Base-by-base conservation (phyloP, 2,329 filamentous ascomycete species). In the Cladophialophora carrionii region DNA sequence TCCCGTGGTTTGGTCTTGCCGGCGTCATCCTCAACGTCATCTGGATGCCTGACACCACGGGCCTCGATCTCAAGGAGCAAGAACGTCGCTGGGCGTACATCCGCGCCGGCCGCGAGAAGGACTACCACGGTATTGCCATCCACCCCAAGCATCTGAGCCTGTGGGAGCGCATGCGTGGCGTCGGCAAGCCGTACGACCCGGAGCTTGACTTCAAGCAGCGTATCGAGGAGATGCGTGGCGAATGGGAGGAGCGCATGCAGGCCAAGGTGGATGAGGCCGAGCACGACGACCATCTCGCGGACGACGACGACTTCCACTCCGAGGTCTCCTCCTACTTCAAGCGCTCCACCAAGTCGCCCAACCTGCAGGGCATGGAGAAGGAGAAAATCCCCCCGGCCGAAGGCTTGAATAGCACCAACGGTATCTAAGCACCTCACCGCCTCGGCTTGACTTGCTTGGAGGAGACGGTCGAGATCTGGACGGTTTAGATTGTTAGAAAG, bases 31-130 rank as follows among this genome's bases (percentile, higher is more conserved):
- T 97, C 65, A 97, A 93, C 51, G 88, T 81, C 71, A 71, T 96
- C 73, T 98, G 92, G 84, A 88, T 98, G 34, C 94, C 94, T n/a
- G 94, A 98, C 76, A 98, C 94, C 73, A 71, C 66, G 24, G 94
- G 94, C 63, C 89, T 98, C 46, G 94, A 98, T 76, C 87, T 98
- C 68, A 96, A 96, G 84, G 94, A 98, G 79, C 93, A 97, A 80
- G 94, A 98, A 80, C 90, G 94, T 70, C 88, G 94, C 74, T 98
- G 94, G 93, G 80, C 84, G 63, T 97, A 89, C 79, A 91, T 98
- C 76, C 89, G 91, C 65, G 82, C 86, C 2, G 92, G 92, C 67
- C 87, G 87, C 66, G 88, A 88, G 71, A 68, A 87, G 32, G 91
- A 97, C 56, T 98, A 98, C 82, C 93, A 96, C 79, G 94, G 94